Percentiles rank a stretch among this genome's conserved stretches.
phyloP scores from a whole-genome alignment of 768 basidiomycete species.

The Leccinum variicolor region DNA sequence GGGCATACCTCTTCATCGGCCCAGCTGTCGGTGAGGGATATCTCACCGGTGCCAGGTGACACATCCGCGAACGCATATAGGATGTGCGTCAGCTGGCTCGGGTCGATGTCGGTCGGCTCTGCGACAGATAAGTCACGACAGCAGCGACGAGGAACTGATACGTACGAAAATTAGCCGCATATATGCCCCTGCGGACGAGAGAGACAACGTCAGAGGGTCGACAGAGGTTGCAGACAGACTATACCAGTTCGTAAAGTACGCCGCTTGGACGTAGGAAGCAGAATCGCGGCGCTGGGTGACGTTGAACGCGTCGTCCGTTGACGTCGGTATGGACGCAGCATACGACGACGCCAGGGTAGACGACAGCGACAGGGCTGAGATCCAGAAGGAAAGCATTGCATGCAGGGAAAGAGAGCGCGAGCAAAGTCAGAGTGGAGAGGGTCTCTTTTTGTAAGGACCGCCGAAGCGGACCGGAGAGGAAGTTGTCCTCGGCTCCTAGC shows the following conservation, averaged over 20 bases:
- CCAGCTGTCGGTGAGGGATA: constrained; percentile 67
- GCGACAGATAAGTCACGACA: constrained; percentile 7
- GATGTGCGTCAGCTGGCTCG: constrained; percentile 66
- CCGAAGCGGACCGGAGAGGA: constrained; percentile 5
- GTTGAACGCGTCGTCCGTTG: not conserved
- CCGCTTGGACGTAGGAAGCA: constrained; percentile 30
- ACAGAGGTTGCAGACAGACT: not conserved
- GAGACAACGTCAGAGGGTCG: not conserved
- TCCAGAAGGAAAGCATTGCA: not conserved
- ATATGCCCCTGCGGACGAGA: constrained; percentile 45
- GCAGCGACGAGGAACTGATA: constrained; percentile 3
- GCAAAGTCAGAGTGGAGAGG: not conserved
- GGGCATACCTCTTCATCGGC: constrained; percentile 61
- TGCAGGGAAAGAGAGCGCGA: not conserved
- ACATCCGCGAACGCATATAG: constrained; percentile 81
- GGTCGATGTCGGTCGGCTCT: constrained; percentile 66
- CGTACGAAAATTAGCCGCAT: constrained; percentile 61
- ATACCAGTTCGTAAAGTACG: constrained; percentile 37
- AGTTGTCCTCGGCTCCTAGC: constrained; percentile 14
- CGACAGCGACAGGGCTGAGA: constrained; percentile 5
- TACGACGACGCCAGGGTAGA: constrained; percentile 8
- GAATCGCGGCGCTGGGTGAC: constrained; percentile 10
- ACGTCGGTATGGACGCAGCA: constrained; percentile 12
- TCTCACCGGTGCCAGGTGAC: constrained; percentile 54
- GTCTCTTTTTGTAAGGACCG: constrained; percentile 19